Evolutionary conservation across 768 basidiomycete genomes (phyloP).

Genomic region (Wakefieldia striispora): DNA sequence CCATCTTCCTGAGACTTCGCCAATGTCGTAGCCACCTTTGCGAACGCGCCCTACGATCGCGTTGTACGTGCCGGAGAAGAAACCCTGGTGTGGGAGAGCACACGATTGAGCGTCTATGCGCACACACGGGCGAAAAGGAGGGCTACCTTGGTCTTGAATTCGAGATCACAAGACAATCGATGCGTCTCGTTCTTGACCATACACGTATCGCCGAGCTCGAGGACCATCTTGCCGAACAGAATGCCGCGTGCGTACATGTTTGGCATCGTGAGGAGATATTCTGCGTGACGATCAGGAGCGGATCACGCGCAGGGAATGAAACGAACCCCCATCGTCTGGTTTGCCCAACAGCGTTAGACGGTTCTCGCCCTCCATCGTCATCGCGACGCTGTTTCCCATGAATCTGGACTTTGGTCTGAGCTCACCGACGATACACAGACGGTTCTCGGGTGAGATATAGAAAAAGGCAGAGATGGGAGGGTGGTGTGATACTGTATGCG

Average conservation of each 20-base stretch:
- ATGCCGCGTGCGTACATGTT: slow-evolving; percentile 95
- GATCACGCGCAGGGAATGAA: slow-evolving; percentile 7
- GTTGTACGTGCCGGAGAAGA: slow-evolving; percentile 97
- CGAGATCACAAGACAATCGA: slow-evolving; percentile 74
- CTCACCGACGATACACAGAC: slow-evolving; percentile 85
- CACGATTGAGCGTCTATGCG: too few relatives aligned
- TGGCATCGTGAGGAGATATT: slow-evolving; percentile 92
- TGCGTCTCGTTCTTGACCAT: slow-evolving; percentile 80
- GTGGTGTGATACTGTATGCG: slow-evolving; percentile 82
- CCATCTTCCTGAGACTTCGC: slow-evolving; percentile 91
- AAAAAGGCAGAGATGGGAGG: slow-evolving; percentile 95
- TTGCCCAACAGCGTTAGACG: slow-evolving; percentile 78
- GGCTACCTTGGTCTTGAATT: slow-evolving; percentile 94
- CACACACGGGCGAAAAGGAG: background rate
- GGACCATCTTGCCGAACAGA: slow-evolving; percentile 90
- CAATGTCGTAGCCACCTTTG: slow-evolving; percentile 59
- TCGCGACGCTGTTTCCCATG: slow-evolving; percentile 94
- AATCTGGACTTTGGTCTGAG: slow-evolving; percentile 95
- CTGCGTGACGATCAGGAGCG: slow-evolving; percentile 35
- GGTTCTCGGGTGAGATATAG: slow-evolving; percentile 91
- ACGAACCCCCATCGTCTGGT: slow-evolving; percentile 83
- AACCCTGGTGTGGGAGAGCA: slow-evolving; percentile 54
- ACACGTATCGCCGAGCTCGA: slow-evolving; percentile 91
- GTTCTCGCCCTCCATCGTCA: slow-evolving; percentile 95
- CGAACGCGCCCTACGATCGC: slow-evolving; percentile 80